Evolutionary conservation across 768 basidiomycete genomes (phyloP), one percentile per base, ranked within the genome.

Genomic region (Dacryopinax spathularia): DNA sequence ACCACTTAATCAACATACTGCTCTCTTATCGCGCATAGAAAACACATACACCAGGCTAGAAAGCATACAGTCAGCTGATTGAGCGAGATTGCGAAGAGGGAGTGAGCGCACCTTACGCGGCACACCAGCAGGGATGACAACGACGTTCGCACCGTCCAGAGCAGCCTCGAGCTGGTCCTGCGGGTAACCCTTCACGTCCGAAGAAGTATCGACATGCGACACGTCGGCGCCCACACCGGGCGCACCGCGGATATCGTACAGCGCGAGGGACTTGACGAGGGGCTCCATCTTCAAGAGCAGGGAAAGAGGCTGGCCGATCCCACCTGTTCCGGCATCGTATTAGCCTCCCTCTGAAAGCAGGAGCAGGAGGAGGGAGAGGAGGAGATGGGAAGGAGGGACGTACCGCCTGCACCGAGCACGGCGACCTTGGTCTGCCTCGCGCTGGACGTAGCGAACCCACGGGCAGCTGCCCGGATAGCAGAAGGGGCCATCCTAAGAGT

Each of bases 71-170:
- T 56, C 18, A 56, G 48, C 48, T 27, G 25, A 56, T 31, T 27
- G 25, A 29, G 25, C 4, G 48, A 29, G 13, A 29, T 37, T n/a
- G 29, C 16, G 60, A 79, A 70, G 20, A n/a, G 22, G 29, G 61
- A 43, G 12, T 12, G 33, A 27, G 70, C 76, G 70, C 72, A 93
- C 92, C 85, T 99, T 99, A 74, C 96, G 82, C 68, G 96, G 96
- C 66, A 99, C 95, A 83, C 96, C 96, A 77, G 96, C 96, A 65
- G 96, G 96, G 73, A 98, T 96, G 67, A 98, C 89, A 68, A 98
- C 86, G 66, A 98, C 89, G 76, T 97, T 81, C 65, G 83, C 88
- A 67, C 87, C 94, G 65, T 90, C 85, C 65, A 99, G 83, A 20
- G 96, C 93, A 70, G 84, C 81, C 74, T 92, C 89, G 70, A 97